Base-by-base conservation (phyloP, 2,329 filamentous ascomycete genomes). In the Colletotrichum sidae region DNA sequence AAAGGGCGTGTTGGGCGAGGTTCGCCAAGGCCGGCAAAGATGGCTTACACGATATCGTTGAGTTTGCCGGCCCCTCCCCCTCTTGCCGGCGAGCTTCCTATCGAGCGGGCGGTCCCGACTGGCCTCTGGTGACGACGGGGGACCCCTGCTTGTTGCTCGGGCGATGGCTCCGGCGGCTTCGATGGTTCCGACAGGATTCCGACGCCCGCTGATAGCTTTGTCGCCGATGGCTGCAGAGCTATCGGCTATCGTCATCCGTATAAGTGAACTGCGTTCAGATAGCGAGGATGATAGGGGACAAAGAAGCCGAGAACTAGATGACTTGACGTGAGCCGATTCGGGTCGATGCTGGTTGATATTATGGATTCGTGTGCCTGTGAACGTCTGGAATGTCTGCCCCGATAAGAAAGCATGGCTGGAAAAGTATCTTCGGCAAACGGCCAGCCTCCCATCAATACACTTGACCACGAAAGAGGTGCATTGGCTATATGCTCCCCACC, bases 401-500 rank as follows among this genome's bases (percentile, higher is more conserved):
- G 3, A 25, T 25, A 25, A 25, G 25, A 25, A 25, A 25, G 25
- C 25, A 25, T 3, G 25, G 4, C 25, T 25, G 3, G 4, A 25
- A 25, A 25, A 3, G 25, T 4, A 25, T 4, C 3, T 25, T 25
- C 25, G 25, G 25, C 25, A 3, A 3, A 4, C 4, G 3, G 25
- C 25, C 25, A 25, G 4, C 25, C 25, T 25, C 25, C 4, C 25
- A 1, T 25, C 25, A 4, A 25, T 25, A 25, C 25, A 25, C 25
- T 25, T 25, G 25, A 25, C 25, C 3, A 25, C 4, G 4, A 17
- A 15, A 1, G 10, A 12, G 1, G 68, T 72, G 75, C 50, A 76
- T 73, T 69, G 79, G 80, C 60, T 81, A 77, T 65, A 60, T 80
- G 58, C 74, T 75, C 3, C 79, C 79, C 1, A 79, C 80, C 47